Evolutionary conservation across 768 basidiomycete genomes (phyloP).

Genomic region (Pleurotus djamor): DNA sequence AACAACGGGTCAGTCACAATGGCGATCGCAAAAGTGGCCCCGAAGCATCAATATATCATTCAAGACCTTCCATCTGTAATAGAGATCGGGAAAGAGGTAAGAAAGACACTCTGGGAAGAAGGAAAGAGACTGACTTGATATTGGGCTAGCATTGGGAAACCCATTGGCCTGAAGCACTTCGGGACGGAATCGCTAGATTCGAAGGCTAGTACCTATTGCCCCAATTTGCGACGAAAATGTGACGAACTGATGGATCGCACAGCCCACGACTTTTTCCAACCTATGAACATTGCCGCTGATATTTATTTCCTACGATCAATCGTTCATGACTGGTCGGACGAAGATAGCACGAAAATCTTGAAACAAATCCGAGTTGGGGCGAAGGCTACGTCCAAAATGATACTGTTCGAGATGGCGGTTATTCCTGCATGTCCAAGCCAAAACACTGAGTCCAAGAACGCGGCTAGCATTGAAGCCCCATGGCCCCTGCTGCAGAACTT

Average conservation of each 20-base stretch:
- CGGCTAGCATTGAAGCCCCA: not conserved
- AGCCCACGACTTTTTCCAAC: slow-evolving; percentile 32
- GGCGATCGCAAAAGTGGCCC: slow-evolving; percentile 14
- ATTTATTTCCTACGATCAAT: slow-evolving; percentile 61
- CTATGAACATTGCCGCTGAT: slow-evolving; percentile 37
- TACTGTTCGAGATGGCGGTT: slow-evolving; percentile 39
- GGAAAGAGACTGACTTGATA: not conserved
- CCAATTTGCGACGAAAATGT: too few relatives aligned
- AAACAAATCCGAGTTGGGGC: slow-evolving; percentile 33
- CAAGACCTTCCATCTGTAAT: slow-evolving; percentile 20
- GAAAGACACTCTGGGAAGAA: not conserved
- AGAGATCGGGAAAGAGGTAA: slow-evolving; percentile 10
- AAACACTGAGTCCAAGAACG: slow-evolving; percentile 3
- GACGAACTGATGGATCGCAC: too few relatives aligned
- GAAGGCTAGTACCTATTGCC: too few relatives aligned
- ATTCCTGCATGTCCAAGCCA: slow-evolving; percentile 24
- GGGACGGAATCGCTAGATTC: slow-evolving; percentile 9
- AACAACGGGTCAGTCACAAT: slow-evolving; percentile 22
- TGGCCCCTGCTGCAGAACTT: slow-evolving; percentile 20
- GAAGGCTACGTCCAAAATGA: slow-evolving; percentile 27
- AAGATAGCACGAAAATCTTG: slow-evolving; percentile 31
- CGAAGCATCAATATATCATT: slow-evolving; percentile 19
- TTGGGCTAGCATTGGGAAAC: slow-evolving; percentile 7
- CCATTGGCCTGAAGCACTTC: slow-evolving; percentile 13
- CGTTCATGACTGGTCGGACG: slow-evolving; percentile 66